Conservation (phyloP, 352 stramenopile genomes). For the Plasmopara viticola region DNA sequence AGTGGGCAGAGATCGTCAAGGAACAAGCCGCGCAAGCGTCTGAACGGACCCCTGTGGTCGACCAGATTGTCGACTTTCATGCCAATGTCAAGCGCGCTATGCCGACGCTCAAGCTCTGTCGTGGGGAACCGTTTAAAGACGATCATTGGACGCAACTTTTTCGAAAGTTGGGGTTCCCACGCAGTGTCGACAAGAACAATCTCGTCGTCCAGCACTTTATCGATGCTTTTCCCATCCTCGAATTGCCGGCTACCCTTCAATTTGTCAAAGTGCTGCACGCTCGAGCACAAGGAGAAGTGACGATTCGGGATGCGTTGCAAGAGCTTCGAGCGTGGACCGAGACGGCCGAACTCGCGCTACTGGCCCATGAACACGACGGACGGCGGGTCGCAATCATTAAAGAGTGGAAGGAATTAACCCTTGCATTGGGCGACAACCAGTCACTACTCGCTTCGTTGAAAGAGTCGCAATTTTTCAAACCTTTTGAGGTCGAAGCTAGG, state of each 20-base stretch:
- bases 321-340: conserved; percentile 91
- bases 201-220: conserved; percentile 91
- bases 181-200: conserved; percentile 80
- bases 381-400: conserved; percentile 88
- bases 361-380: conserved; percentile 81
- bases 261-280: conserved; percentile 92
- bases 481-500: conserved; percentile 88
- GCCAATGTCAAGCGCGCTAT: conserved; percentile 85
- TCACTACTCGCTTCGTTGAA: conserved; percentile 91
- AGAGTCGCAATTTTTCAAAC: conserved; percentile 94
- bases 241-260: conserved; percentile 78
- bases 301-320: conserved; percentile 91
- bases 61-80: conserved; percentile 75
- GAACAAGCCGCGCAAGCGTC: conserved; percentile 28
- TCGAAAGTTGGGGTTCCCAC: conserved; percentile 86
- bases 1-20: conserved; percentile 88
- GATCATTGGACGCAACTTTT: conserved; percentile 94
- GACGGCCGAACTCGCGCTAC: conserved; percentile 85
- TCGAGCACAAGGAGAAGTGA: conserved; percentile 89
- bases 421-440: conserved; percentile 93
- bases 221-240: conserved; percentile 60
- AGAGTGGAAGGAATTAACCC: conserved; percentile 94
- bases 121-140: conserved; percentile 93
- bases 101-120: conserved; percentile 90
- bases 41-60: conserved; percentile 59